Base-by-base conservation (phyloP, 352 stramenopile species). In the Globisporangium emineosum region DNA sequence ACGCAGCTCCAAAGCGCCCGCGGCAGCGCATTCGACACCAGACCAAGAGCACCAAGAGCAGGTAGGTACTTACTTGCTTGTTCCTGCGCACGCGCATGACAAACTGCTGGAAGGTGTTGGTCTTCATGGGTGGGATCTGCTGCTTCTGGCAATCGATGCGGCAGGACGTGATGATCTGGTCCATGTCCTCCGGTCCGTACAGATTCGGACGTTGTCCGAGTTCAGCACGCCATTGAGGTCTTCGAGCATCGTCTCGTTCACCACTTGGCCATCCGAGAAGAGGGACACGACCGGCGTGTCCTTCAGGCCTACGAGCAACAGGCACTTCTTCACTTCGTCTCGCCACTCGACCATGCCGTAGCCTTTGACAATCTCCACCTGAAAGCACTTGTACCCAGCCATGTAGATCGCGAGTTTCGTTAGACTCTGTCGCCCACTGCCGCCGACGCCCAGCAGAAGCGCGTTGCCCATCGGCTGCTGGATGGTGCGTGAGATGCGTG, bases 141-240 rank as follows among this genome's bases (percentile, higher is more conserved):
- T 92, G 88, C 60, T 97, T 97, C 60, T 90, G 79, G 65, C 93
- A 98, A n/a, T 98, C 91, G n/a, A 91, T 81, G 37, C 90, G 83
- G 42, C 90, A 98, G 5, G 89, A 77, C 0, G 77, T 96, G 42
- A 95, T 79, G 68, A 98, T 98, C 53, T 87, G 75, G 35, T 98
- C 93, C 66, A 98, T 80, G 54, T 98, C 94, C 59, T 98, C 94
- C 0, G 86, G 74, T 0, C 76, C 89, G 51, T 98, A 98, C 25
- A 98, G 68, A 37, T 98, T 98, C 1, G 94, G 94, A 98, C 88
- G 57, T 98, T 94, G 19, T 94, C 94, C n/a, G 89, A 88, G 70
- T 98, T 98, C n/a, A 98, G 75, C 21, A 98, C 82, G 27, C 90
- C 90, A 64, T 98, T 98, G 33, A 98, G 78, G 70, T 98, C 94